These are phyloP conservation scores for Phaffia australis DNA, from an alignment of 768 basidiomycete genomes.

Conservation along the genomic window DNA sequence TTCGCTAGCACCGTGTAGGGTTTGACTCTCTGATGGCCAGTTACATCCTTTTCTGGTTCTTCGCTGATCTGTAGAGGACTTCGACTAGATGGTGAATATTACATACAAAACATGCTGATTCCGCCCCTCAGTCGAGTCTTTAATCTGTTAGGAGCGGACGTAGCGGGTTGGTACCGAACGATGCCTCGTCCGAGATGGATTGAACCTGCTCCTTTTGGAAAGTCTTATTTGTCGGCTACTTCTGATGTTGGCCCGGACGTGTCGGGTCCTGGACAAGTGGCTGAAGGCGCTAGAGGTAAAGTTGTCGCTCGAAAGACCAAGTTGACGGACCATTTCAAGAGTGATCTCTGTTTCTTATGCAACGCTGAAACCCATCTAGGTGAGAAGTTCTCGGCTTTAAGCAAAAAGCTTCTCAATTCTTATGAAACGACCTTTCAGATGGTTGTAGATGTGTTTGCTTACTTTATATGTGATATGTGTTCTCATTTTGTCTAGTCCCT, in stretches of 20 bases:
- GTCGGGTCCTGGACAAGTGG: constrained; percentile 35
- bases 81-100: constrained; percentile 76
- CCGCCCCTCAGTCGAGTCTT: constrained; percentile 84
- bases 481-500: constrained; percentile 18
- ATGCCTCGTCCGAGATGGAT: constrained; percentile 56
- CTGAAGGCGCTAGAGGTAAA: constrained; percentile 34
- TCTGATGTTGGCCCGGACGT: too few relatives aligned
- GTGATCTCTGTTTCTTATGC: constrained; percentile 60
- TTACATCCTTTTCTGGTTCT: neutral
- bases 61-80: constrained; percentile 45
- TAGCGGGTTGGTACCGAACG: constrained; percentile 71
- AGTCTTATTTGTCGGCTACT: too few relatives aligned
- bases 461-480: neutral
- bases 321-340: constrained; percentile 67
- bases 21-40: constrained; percentile 10
- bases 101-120: constrained; percentile 75
- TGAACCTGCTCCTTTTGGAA: constrained; percentile 10
- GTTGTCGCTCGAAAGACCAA: constrained; percentile 38
- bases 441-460: constrained; percentile 1
- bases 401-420: too few relatives aligned
- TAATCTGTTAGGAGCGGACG: constrained; percentile 79
- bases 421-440: neutral
- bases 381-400: neutral
- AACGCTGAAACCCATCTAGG: constrained; percentile 31
- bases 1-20: neutral